Percentiles rank a stretch among this genome's conserved stretches.
Evolutionary conservation across 192 early-diverging fungal genomes (phyloP).

Genomic region (Coemansia asiatica): DNA sequence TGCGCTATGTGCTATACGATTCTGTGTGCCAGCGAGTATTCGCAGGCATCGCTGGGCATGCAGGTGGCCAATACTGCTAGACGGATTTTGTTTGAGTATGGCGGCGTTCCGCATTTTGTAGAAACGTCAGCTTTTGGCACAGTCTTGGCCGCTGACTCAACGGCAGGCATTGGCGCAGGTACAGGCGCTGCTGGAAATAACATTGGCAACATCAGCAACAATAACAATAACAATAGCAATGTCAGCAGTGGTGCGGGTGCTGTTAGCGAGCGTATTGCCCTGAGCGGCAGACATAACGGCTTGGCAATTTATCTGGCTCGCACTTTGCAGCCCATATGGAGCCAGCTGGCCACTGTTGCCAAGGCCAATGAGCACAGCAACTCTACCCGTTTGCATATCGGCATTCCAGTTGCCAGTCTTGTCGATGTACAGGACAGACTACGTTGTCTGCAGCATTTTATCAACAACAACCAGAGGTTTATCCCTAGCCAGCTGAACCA

Average conservation of each 20-base stretch:
- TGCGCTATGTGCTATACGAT: slow-evolving; percentile 88
- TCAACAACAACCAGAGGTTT: slow-evolving; percentile 56
- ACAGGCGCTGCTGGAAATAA: not conserved
- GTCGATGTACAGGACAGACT: slow-evolving; percentile 50
- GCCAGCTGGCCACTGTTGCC: slow-evolving; percentile 27
- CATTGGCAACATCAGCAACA: no score
- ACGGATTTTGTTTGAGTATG: slow-evolving; percentile 49
- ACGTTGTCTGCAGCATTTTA: slow-evolving; percentile 51
- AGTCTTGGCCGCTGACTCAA: not conserved
- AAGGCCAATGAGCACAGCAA: slow-evolving; percentile 4
- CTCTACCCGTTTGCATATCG: slow-evolving; percentile 27
- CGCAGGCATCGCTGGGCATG: slow-evolving; percentile 15
- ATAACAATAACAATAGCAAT: no score
- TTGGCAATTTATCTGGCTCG: slow-evolving; percentile 75
- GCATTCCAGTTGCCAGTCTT: slow-evolving; percentile 38
- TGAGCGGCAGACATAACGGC: slow-evolving; percentile 74
- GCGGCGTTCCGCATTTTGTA: slow-evolving; percentile 44
- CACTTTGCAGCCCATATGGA: slow-evolving; percentile 75
- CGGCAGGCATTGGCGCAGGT: not conserved
- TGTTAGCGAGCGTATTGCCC: slow-evolving; percentile 44
- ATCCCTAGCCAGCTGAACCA: slow-evolving; percentile 54
- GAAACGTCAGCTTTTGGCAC: slow-evolving; percentile 28
- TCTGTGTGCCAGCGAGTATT: slow-evolving; percentile 51
- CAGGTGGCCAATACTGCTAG: slow-evolving; percentile 36
- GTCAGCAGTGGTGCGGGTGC: not conserved